Conservation (phyloP, 1,139 yeast genomes). For the Candida sanyaensis region DNA sequence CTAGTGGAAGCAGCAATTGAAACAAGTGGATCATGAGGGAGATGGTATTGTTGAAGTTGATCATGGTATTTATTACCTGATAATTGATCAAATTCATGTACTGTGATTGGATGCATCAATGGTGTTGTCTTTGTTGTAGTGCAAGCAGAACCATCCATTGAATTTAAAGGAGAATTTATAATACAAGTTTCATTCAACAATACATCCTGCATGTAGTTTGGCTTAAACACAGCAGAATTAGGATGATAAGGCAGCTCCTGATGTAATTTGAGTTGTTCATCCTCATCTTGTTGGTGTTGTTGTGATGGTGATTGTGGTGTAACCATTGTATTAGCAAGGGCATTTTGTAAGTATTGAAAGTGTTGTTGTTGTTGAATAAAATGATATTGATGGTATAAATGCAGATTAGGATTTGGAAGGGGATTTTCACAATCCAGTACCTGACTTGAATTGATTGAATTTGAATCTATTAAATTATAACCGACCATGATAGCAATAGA, state of each 20-base stretch:
- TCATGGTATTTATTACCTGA: neutral
- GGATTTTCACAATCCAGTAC: neutral
- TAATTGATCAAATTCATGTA: neutral
- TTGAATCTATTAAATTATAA: neutral
- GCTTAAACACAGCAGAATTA: slow-evolving; percentile 3
- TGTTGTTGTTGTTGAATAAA: slow-evolving; percentile 6
- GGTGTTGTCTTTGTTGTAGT: slow-evolving; percentile 5
- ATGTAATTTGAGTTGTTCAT: neutral
- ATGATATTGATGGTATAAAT: slow-evolving; percentile 3
- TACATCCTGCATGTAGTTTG: slow-evolving; percentile 6
- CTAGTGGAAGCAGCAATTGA: neutral
- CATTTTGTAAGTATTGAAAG: slow-evolving; percentile 7
- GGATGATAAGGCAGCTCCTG: slow-evolving; percentile 1
- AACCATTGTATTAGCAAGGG: slow-evolving; percentile 5
- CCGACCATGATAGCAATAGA: neutral
- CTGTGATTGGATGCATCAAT: neutral
- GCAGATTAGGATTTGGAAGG: neutral
- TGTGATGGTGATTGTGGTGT: neutral
- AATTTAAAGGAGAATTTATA: slow-evolving; percentile 2
- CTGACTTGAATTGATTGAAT: neutral
- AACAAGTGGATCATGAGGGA: neutral
- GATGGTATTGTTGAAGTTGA: neutral
- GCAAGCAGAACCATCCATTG: slow-evolving; percentile 2
- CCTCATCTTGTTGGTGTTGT: neutral
- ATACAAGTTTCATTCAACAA: slow-evolving; percentile 5